phyloP scores from a whole-genome alignment of 1,284 basidiomycete species.

The Afroboletus lepidellus region DNA sequence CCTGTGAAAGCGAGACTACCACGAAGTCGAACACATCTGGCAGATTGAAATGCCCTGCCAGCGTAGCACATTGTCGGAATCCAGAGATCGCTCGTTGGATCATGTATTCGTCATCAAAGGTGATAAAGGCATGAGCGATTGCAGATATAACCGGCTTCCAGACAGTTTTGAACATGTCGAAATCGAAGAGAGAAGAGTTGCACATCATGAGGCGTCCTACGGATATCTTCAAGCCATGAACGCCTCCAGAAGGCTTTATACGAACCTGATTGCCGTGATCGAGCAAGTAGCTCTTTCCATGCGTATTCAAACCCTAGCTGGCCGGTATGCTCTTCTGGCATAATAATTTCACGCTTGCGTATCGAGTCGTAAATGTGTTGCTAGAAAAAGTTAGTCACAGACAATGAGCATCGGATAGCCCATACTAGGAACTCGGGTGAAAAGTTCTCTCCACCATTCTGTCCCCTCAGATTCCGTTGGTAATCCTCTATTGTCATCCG shows the following conservation, averaged over 20 bases:
- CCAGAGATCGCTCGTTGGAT: constrained; percentile 94
- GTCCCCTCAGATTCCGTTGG: constrained; percentile 87
- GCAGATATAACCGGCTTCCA: constrained; percentile 94
- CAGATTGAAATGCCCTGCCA: constrained; percentile 86
- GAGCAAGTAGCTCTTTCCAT: constrained; percentile 92
- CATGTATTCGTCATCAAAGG: constrained; percentile 94
- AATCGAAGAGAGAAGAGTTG: constrained; percentile 81
- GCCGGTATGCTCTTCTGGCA: constrained; percentile 97
- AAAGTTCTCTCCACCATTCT: constrained; percentile 88
- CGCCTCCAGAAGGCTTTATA: constrained; percentile 3
- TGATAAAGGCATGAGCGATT: constrained; percentile 91
- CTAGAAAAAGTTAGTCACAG: constrained; percentile 39
- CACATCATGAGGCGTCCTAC: constrained; percentile 77
- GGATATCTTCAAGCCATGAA: constrained; percentile 7
- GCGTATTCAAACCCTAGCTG: constrained; percentile 98
- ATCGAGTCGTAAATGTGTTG: constrained; percentile 93
- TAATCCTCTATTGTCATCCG: constrained; percentile 97
- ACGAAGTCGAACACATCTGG: constrained; percentile 98
- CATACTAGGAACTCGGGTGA: constrained; percentile 81
- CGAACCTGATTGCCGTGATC: constrained; percentile 78
- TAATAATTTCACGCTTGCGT: constrained; percentile 91
- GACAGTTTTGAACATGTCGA: constrained; percentile 87
- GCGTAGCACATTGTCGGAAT: constrained; percentile 92
- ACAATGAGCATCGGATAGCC: constrained; percentile 2
- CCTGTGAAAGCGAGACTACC: constrained; percentile 87